Evolutionary conservation across 2,329 filamentous ascomycete genomes (phyloP), one percentile per base, ranked within the genome.

Genomic region (Sporothrix sp.): DNA sequence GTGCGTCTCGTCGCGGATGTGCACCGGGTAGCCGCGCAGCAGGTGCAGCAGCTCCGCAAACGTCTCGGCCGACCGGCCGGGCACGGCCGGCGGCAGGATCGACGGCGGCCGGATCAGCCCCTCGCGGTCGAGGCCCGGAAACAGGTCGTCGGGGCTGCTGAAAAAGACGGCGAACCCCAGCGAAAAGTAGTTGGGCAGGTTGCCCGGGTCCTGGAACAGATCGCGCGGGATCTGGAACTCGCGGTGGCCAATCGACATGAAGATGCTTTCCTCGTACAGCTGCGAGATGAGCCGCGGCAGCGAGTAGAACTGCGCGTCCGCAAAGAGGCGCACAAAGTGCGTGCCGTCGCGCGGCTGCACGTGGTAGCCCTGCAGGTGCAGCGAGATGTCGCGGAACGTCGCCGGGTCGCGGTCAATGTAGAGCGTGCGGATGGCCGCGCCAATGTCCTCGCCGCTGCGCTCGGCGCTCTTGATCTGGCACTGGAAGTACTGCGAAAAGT

Each of bases 161-260:
- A 95, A 95, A 74, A 95, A 94, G 59, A 87, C 79, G 33, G 82
- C 84, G 62, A 95, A 95, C 53, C 90, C 90, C 3, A 96, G 77
- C 0, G 88, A 85, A 72, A 97, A 97, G 74, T 89, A 97, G 66
- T 97, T 97, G 11, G 90, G 90, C n/a, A 81, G 83, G 68, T 97
- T 90, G 23, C 90, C 91, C 1, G 89, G 87, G 32, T 79, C 78
- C 27, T 79, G 84, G 66, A 97, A 95, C 54, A 95, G 74, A 59
- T 95, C 87, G 56, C 89, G 85, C 2, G 90, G 86, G 57, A 97
- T 90, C 63, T 89, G 85, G 67, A 97, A 97, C 60, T 93, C 82
- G 52, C 78, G 80, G 58, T 87, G 81, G 53, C 91, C 91, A 60
- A 97, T 91, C 54, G 86, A 84, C 60, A 95, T 89, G 71, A 90